These are phyloP conservation scores for Exophiala oligosperma DNA, from an alignment of 2,329 filamentous ascomycete genomes.

Conservation along the genomic window DNA sequence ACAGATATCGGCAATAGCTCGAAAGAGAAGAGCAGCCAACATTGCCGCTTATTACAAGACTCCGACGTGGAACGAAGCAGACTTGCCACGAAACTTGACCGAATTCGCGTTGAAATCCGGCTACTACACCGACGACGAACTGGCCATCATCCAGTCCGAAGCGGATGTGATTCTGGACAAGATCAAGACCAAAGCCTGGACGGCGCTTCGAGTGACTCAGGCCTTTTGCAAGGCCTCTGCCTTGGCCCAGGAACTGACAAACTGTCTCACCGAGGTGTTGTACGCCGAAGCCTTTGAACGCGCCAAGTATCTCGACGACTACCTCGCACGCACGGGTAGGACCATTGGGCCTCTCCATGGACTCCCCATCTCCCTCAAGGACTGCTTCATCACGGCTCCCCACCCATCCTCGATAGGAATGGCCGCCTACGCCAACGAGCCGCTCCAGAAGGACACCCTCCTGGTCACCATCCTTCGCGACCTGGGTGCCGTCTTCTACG, in stretches of 20 bases:
- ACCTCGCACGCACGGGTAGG: conserved; percentile 46
- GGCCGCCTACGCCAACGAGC: conserved; percentile 38
- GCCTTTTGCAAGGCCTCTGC: conserved; percentile 55
- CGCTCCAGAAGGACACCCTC: conserved; percentile 30
- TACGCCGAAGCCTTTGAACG: conserved; percentile 54
- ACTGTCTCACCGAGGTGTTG: conserved; percentile 60
- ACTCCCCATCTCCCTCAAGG: conserved; percentile 59
- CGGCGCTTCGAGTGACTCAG: conserved; percentile 52
- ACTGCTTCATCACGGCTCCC: conserved; percentile 27
- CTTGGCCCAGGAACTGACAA: conserved; percentile 44
- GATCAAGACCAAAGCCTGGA: conserved; percentile 44
- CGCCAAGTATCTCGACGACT: conserved; percentile 54
- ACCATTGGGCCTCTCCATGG: conserved; percentile 66
- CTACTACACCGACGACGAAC: conserved; percentile 57
- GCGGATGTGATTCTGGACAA: conserved; percentile 37
- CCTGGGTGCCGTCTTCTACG: conserved; percentile 51
- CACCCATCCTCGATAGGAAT: conserved; percentile 39
- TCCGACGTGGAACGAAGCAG: conserved; percentile 23
- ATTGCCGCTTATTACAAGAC: conserved; percentile 29
- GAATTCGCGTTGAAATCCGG: conserved; percentile 46
- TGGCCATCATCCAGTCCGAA: conserved; percentile 49
- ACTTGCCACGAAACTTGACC: conserved; percentile 27
- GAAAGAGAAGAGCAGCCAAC: conserved; percentile 30
- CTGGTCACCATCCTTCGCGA: conserved; percentile 41
- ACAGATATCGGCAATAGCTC: conserved; percentile 39